Percentiles rank a stretch among this genome's conserved stretches.
phyloP scores from a whole-genome alignment of 2,329 filamentous ascomycete genomes.

The Bimuria novae-zelandiae region DNA sequence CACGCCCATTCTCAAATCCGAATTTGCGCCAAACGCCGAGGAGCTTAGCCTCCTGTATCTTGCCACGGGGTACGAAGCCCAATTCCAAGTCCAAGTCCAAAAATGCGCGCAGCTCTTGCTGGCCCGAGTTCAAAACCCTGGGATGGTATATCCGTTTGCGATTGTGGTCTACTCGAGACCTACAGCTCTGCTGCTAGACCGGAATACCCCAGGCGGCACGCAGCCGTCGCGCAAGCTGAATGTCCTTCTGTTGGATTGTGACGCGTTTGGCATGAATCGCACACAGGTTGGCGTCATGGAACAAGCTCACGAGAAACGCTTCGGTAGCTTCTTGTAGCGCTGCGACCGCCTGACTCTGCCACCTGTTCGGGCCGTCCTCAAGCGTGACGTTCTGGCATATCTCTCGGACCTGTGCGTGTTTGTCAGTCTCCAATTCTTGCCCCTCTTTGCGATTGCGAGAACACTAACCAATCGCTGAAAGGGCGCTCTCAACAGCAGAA shows the following conservation, averaged over 20 bases:
- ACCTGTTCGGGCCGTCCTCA: slow-evolving; percentile 64
- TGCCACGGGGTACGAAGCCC: background rate
- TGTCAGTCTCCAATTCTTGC: slow-evolving; percentile 51
- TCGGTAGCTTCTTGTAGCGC: slow-evolving; percentile 98
- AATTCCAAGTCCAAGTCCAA: too few relatives aligned
- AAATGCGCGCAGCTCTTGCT: too few relatives aligned
- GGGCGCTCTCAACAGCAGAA: slow-evolving; percentile 94
- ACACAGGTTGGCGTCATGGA: slow-evolving; percentile 98
- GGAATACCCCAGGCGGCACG: slow-evolving; percentile 68
- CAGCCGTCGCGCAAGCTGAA: slow-evolving; percentile 93
- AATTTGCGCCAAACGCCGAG: slow-evolving; percentile 1
- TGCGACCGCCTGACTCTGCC: slow-evolving; percentile 97
- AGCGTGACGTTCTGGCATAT: slow-evolving; percentile 75
- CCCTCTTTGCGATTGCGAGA: too few relatives aligned
- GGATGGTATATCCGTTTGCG: background rate
- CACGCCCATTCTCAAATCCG: background rate
- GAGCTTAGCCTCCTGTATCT: background rate
- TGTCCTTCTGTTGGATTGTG: slow-evolving; percentile 97
- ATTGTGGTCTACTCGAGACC: background rate
- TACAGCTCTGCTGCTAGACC: slow-evolving; percentile 18
- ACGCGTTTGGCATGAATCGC: slow-evolving; percentile 99
- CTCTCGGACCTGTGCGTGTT: slow-evolving; percentile 62
- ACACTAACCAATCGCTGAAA: slow-evolving; percentile 82
- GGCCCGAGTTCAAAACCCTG: background rate
- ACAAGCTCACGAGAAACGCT: slow-evolving; percentile 97